Evolutionary conservation across 2,329 filamentous ascomycete genomes (phyloP), one percentile per base, ranked within the genome.

Genomic region (Pseudogymnoascus sp.): DNA sequence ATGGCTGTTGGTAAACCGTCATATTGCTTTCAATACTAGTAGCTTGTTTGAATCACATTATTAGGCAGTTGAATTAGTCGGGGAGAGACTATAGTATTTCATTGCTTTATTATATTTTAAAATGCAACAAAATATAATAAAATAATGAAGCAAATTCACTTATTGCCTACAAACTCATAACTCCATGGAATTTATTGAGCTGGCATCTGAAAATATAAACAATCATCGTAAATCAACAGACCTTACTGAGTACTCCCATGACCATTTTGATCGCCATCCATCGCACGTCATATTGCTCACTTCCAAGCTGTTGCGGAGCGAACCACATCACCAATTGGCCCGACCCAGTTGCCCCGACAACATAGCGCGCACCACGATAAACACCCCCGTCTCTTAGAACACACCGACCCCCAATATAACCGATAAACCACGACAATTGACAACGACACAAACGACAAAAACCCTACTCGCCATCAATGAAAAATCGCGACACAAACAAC

Each of bases 371-470:
- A 21, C 29, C n/a, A 33, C 47, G 29, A 54, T 54, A 54, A 54
- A 54, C 47, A 54, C 29, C 47, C 44, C 47, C 47, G 29, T 54
- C 29, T 50, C 44, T 54, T 15, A 33, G 47, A 50, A 54, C 44
- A 50, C 44, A 50, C 44, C 24, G 26, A 31, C 47, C 40, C 47
- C 9, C 47, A 54, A 54, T 54, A 54, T 54, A 54, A 54, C 29
- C 47, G 26, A 54, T 54, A 54, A 54, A 54, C 47, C 47, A 54
- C 47, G 47, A 54, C 47, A 54, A 33, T 54, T 26, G 47, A 54
- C 47, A 54, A 10, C 47, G 29, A 54, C 47, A 24, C 17, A 54
- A 54, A 33, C 47, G 29, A 54, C 47, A 24, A 21, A 54, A 54
- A 33, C 33, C 9, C n/a, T 33, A 54, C 47, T 54, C 26, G 15